Evolutionary conservation across 1,284 basidiomycete species (phyloP), one percentile per base, ranked within the genome.

Genomic region (Cystobasidium sp.): DNA sequence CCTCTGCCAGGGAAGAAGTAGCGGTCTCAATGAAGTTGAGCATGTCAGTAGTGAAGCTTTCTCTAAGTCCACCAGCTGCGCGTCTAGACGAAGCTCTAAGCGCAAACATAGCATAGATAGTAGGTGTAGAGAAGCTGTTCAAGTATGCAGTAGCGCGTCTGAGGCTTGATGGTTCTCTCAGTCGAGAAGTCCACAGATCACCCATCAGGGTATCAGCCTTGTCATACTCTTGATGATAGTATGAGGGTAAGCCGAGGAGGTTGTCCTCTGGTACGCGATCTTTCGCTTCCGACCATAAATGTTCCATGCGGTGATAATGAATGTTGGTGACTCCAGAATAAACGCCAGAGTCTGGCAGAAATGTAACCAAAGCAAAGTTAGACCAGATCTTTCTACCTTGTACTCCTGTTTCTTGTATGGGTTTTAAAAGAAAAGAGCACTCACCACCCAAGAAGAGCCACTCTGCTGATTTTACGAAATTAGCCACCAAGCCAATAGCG

Each of bases 381-480:
- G 53, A 8, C 10, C 6, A 37, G n/a, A n/a, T n/a, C n/a, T n/a
- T n/a, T n/a, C n/a, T n/a, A n/a, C n/a, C n/a, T n/a, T n/a, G n/a
- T n/a, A n/a, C n/a, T n/a, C n/a, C n/a, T n/a, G n/a, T n/a, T n/a
- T n/a, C n/a, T n/a, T n/a, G n/a, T n/a, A n/a, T n/a, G n/a, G n/a
- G n/a, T n/a, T n/a, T n/a, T n/a, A n/a, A n/a, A n/a, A n/a, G n/a
- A n/a, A n/a, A n/a, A n/a, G n/a, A n/a, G n/a, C n/a, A 44, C 69
- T 12, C 20, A 71, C 69, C 69, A 18, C 70, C 70, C 7, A 47
- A 37, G 53, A 73, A 73, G 6, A 73, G 62, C 70, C 70, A 73
- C 37, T 65, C 62, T 46, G 70, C 70, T 18, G 61, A 56, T 22
- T 51, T 46, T 22, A 66, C 55, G 53, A 73, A 65, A 49, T 66